These are phyloP conservation scores for Saccharomycopsis schoenii DNA, from an alignment of 805 yeast species.

Conservation along the genomic window DNA sequence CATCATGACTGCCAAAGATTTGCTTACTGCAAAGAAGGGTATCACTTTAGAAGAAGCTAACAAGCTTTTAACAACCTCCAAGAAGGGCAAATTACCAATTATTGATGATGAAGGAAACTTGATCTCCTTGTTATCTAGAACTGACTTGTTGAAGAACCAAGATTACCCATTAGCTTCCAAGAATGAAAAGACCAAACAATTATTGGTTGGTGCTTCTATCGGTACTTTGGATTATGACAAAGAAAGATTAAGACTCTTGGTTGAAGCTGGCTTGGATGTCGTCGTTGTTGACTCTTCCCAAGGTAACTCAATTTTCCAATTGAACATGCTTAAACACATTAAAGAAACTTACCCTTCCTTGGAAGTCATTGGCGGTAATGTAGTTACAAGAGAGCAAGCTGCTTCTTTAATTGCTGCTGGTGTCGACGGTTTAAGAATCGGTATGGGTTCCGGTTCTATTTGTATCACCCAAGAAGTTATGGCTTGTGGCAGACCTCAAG, in stretches of 20 bases:
- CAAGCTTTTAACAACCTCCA: slow-evolving; percentile 79
- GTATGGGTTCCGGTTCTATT: slow-evolving; percentile 99
- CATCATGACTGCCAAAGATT: slow-evolving; percentile 75
- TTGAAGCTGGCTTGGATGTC: slow-evolving; percentile 94
- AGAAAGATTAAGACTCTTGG: slow-evolving; percentile 73
- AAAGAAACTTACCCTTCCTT: slow-evolving; percentile 69
- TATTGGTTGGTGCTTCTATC: slow-evolving; percentile 96
- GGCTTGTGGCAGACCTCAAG: slow-evolving; percentile 99
- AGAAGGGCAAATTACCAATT: slow-evolving; percentile 96
- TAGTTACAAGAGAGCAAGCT: slow-evolving; percentile 98
- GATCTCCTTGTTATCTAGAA: slow-evolving; percentile 84
- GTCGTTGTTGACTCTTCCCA: slow-evolving; percentile 93
- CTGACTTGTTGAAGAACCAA: slow-evolving; percentile 94
- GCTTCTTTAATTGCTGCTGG: slow-evolving; percentile 91
- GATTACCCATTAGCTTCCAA: slow-evolving; percentile 91
- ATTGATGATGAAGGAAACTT: slow-evolving; percentile 68
- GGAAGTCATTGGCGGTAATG: slow-evolving; percentile 95
- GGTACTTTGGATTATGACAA: slow-evolving; percentile 90
- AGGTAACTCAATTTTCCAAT: slow-evolving; percentile 94
- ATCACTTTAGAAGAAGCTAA: slow-evolving; percentile 80
- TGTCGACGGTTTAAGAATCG: slow-evolving; percentile 96
- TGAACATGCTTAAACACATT: slow-evolving; percentile 87
- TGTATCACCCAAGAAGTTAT: slow-evolving; percentile 99
- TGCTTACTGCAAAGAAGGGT: slow-evolving; percentile 77
- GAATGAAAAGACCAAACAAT: slow-evolving; percentile 85